Conservation (phyloP, 768 basidiomycete genomes). For the Suillus subaureus region DNA sequence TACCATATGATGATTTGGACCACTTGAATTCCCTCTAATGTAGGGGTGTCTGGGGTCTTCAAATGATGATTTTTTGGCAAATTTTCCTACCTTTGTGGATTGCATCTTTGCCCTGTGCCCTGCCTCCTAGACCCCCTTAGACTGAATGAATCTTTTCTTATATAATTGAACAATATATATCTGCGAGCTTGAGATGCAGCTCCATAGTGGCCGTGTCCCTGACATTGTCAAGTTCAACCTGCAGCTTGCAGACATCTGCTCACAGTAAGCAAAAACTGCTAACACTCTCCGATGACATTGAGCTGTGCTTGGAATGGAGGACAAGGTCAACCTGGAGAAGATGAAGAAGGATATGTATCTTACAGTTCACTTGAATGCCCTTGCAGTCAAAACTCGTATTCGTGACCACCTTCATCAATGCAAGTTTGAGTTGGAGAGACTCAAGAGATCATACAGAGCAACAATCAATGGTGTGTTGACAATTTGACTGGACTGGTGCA, state of each 20-base stretch:
- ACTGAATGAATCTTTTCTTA: too few species aligned
- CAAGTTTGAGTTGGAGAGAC: slow-evolving; percentile 32
- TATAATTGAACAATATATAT: too few species aligned
- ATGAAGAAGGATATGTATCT: slow-evolving; percentile 15
- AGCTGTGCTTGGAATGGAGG: slow-evolving; percentile 6
- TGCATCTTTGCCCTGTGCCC: too few species aligned
- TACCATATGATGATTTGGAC: too few species aligned
- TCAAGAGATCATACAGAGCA: slow-evolving; percentile 16
- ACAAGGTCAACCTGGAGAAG: slow-evolving; percentile 2
- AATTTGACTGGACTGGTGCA: neutral
- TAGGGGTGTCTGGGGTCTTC: too few species aligned
- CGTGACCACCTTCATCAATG: slow-evolving; percentile 20
- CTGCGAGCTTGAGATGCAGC: neutral
- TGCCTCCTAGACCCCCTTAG: too few species aligned
- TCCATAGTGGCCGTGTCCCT: neutral
- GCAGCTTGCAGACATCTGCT: neutral
- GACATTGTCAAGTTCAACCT: neutral
- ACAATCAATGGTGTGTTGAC: slow-evolving; percentile 2
- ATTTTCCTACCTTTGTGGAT: too few species aligned
- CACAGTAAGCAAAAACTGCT: slow-evolving; percentile 5
- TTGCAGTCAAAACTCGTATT: slow-evolving; percentile 26
- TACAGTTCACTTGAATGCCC: slow-evolving; percentile 23
- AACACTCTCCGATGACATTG: neutral
- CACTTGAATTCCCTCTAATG: too few species aligned
- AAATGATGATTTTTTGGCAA: too few species aligned